Evolutionary conservation across 805 yeast species (phyloP).

Genomic region (Wickerhamiella hasegawae): DNA sequence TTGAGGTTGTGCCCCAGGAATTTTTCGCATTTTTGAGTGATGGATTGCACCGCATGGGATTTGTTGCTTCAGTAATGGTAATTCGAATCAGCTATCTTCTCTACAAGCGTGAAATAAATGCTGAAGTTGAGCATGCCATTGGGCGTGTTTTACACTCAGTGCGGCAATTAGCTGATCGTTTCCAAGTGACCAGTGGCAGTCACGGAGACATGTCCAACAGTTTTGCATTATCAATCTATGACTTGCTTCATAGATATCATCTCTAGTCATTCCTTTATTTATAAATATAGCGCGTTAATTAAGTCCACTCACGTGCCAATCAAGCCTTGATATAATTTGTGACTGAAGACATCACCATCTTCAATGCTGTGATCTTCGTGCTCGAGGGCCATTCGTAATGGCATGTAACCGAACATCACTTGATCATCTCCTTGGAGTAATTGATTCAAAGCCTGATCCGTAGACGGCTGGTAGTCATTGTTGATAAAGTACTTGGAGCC

Average conservation of each 20-base stretch:
- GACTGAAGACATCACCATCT: constrained; percentile 24
- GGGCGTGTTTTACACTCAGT: background rate
- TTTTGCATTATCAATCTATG: background rate
- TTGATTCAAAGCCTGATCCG: constrained; percentile 20
- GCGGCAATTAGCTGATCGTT: background rate
- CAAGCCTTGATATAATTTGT: constrained; percentile 19
- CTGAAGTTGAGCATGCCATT: background rate
- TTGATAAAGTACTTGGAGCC: constrained; percentile 20
- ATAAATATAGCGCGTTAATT: too few species aligned
- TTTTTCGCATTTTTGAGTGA: constrained; percentile 59
- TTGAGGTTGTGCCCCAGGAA: constrained; percentile 30
- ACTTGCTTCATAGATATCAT: background rate
- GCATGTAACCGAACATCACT: constrained; percentile 22
- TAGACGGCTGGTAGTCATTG: constrained; percentile 19
- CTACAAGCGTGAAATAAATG: background rate
- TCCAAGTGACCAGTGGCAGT: background rate
- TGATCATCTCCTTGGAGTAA: constrained; percentile 22
- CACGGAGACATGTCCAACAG: background rate
- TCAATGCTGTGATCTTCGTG: constrained; percentile 20
- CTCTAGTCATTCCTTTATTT: background rate
- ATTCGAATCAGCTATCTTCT: background rate
- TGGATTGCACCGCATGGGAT: constrained; percentile 37
- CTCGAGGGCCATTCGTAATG: constrained; percentile 21
- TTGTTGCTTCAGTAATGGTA: constrained; percentile 1
- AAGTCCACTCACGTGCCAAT: too few species aligned